Evolutionary conservation across 768 basidiomycete genomes (phyloP), one percentile per base, ranked within the genome.

Genomic region (Boletus subcaerulescens): DNA sequence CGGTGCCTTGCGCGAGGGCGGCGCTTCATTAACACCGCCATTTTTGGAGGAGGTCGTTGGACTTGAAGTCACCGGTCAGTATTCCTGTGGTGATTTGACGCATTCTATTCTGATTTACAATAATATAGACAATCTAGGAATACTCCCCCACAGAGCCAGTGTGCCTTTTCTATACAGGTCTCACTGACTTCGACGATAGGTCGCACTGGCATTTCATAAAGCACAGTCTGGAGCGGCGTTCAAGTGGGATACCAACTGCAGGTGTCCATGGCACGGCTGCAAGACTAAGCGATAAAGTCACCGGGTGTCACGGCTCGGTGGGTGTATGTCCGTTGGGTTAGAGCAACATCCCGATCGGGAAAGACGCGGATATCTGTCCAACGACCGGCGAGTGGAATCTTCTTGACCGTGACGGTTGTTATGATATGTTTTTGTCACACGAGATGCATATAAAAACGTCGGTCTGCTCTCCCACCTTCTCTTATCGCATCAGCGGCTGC

Each of bases 341-440:
- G 40, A 53, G 53, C 52, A 43, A 46, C 40, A 45, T 39, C 65
- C 58, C 10, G 45, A 67, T 60, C 51, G 9, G 65, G 67, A 56
- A 60, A 53, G 50, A 24, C 24, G 22, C 22, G 24, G 24, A 24
- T 24, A 24, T 24, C 24, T 5, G 32, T 45, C 52, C 43, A 62
- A 48, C 41, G 58, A 40, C 62, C 44, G 65, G 60, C 57, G 53
- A 59, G 48, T 54, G 55, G 49, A 48, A 68, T 62, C 57, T 48
- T 45, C 35, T 15, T 14, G 20, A 31, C 8, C 38, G 69, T 67
- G 60, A 63, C 70, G 17, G 36, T 62, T 68, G 66, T 69, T 63
- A 65, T 60, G 57, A 60, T 71, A 71, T 69, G 69, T 69, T 71
- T 71, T 69, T 50, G 69, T 69, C 70, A 63, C 70, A 22, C 63